These are phyloP conservation scores for Clarireedia sp. DNA, from an alignment of 2,329 filamentous ascomycete genomes.

Conservation along the genomic window DNA sequence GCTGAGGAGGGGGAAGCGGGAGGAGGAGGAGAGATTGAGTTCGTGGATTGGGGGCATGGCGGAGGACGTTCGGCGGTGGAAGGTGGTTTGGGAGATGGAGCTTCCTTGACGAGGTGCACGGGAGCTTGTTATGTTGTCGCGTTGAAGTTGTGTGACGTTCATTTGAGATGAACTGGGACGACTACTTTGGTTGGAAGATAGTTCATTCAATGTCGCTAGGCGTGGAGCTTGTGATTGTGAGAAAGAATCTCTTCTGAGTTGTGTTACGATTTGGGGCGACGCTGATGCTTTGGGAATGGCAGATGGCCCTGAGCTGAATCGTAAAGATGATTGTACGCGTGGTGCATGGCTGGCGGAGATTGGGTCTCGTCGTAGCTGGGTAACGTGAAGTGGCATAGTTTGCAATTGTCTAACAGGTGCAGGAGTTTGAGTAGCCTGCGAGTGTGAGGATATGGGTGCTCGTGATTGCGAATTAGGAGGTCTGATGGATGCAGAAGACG, in stretches of 20 bases:
- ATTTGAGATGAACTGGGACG: background rate
- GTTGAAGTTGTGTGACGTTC: background rate
- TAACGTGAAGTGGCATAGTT: background rate
- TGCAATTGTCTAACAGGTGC: background rate
- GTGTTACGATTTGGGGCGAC: background rate
- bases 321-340: background rate
- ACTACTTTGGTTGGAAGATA: background rate
- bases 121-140: background rate
- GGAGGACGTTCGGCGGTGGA: no score
- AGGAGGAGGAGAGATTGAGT: background rate
- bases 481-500: background rate
- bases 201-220: background rate
- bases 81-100: no score
- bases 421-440: background rate
- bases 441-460: background rate
- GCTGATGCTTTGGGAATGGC: background rate
- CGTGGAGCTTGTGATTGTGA: background rate
- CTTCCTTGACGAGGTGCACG: no score
- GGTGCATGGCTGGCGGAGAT: background rate
- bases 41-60: background rate
- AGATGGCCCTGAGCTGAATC: background rate
- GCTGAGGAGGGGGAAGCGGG: background rate
- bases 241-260: background rate
- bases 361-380: background rate
- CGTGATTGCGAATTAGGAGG: background rate